Evolutionary conservation across 2,329 filamentous ascomycete genomes (phyloP).

Genomic region (Ilyonectria robusta): DNA sequence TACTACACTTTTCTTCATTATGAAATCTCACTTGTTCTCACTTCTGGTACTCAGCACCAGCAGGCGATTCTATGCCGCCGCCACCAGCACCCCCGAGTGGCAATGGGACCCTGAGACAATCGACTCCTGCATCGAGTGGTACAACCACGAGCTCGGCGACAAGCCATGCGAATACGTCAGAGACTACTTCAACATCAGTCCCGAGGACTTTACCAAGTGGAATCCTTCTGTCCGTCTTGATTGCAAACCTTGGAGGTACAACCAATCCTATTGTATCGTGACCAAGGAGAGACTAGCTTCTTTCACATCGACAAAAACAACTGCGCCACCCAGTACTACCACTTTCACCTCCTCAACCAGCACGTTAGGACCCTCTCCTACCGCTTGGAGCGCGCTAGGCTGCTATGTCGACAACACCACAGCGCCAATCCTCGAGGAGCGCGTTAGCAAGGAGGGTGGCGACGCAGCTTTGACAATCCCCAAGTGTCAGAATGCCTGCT

Average conservation of each 20-base stretch:
- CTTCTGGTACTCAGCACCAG: neutral
- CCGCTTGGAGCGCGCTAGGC: slow-evolving; percentile 49
- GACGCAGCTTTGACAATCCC: slow-evolving; percentile 50
- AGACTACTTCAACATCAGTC: slow-evolving; percentile 28
- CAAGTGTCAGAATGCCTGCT: slow-evolving; percentile 55
- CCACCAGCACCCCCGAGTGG: neutral
- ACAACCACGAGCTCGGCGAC: slow-evolving; percentile 1
- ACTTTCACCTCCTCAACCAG: slow-evolving; percentile 28
- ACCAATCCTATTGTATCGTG: slow-evolving; percentile 45
- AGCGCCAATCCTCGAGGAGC: slow-evolving; percentile 50
- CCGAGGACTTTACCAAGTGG: slow-evolving; percentile 37
- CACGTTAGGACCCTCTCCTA: slow-evolving; percentile 40
- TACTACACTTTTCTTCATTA: neutral
- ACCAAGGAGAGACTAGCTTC: slow-evolving; percentile 27
- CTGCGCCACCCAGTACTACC: slow-evolving; percentile 10
- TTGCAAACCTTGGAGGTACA: slow-evolving; percentile 37
- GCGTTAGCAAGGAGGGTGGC: slow-evolving; percentile 44
- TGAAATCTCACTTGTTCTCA: neutral
- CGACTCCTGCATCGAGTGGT: slow-evolving; percentile 15
- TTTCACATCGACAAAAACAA: slow-evolving; percentile 26
- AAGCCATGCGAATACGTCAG: slow-evolving; percentile 29
- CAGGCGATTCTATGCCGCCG: neutral
- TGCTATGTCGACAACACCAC: slow-evolving; percentile 57
- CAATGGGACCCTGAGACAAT: slow-evolving; percentile 8
- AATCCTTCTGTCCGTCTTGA: slow-evolving; percentile 44